Conservation (phyloP, 148 eudicot species). For the Oxyria digyna region DNA sequence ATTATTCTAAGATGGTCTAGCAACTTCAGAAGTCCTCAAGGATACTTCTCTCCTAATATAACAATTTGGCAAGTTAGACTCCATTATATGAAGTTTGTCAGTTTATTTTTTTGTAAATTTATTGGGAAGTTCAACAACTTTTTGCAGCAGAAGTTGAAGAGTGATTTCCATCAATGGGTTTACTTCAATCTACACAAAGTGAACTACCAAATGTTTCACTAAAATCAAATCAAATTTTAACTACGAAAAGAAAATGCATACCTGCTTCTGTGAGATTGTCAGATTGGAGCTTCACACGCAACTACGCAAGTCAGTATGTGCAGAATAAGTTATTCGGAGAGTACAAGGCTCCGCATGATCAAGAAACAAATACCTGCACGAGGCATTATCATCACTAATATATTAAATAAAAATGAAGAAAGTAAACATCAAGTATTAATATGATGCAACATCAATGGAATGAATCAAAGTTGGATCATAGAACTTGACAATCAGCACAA, state of each 20-base stretch:
- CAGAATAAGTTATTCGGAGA: slow-evolving; percentile 56
- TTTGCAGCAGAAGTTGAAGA: not conserved
- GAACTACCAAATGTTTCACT: not conserved
- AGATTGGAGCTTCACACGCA: too few relatives aligned
- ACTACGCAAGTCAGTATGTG: too few relatives aligned
- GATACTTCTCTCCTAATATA: too few relatives aligned
- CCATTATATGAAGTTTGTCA: too few relatives aligned
- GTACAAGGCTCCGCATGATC: slow-evolving; percentile 46
- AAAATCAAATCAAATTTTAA: not conserved
- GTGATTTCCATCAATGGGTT: not conserved
- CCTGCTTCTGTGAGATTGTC: too few relatives aligned
- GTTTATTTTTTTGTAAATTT: not conserved
- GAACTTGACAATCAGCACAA: not conserved
- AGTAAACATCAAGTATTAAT: not conserved
- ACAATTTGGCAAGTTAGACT: too few relatives aligned
- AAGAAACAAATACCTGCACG: slow-evolving; percentile 53
- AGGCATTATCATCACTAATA: not conserved
- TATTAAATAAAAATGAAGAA: not conserved
- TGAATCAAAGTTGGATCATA: not conserved
- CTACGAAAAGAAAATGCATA: too few relatives aligned
- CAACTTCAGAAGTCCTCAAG: too few relatives aligned
- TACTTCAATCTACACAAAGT: not conserved
- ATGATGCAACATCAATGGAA: not conserved
- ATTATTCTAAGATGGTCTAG: too few relatives aligned
- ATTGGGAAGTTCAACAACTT: not conserved